Conservation (phyloP, 441 rosid genomes). For the Gossypium trilobum region DNA sequence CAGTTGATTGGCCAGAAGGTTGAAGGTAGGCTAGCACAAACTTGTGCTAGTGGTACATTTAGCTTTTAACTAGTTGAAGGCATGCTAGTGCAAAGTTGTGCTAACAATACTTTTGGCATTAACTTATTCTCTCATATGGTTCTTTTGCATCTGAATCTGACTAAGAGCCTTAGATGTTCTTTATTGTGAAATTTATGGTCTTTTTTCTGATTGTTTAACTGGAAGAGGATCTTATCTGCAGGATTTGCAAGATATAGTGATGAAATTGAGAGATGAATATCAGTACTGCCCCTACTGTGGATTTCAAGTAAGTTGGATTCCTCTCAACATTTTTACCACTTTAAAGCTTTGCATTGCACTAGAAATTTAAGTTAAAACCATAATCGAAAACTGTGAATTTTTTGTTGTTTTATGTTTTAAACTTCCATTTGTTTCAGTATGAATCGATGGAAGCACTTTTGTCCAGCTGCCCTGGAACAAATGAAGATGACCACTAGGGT, state of each 20-base stretch:
- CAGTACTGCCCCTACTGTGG: slow-evolving; percentile 81
- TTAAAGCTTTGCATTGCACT: not conserved
- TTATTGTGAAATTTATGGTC: not conserved
- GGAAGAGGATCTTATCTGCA: slow-evolving; percentile 25
- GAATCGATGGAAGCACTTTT: slow-evolving; percentile 65
- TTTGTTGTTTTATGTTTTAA: slow-evolving; percentile 4
- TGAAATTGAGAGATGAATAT: slow-evolving; percentile 67
- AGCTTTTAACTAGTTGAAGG: not conserved
- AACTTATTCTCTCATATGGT: not conserved
- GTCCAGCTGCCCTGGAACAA: slow-evolving; percentile 68
- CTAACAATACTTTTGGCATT: not conserved
- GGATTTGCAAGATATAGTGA: slow-evolving; percentile 68
- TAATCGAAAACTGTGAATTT: not conserved
- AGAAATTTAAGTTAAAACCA: not conserved
- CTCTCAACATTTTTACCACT: not conserved
- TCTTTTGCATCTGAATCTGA: not conserved
- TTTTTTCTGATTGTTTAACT: not conserved
- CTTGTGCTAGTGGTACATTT: not conserved
- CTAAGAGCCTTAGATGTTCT: not conserved
- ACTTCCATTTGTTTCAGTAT: slow-evolving; percentile 41
- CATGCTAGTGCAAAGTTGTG: not conserved
- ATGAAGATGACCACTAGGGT: slow-evolving; percentile 71
- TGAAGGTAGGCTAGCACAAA: not conserved
- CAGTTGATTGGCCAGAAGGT: not conserved
- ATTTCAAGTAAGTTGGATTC: slow-evolving; percentile 41